phyloP scores from a whole-genome alignment of 371 early-diverging fungal species.

The Amoeboaphelidium protococcarum region DNA sequence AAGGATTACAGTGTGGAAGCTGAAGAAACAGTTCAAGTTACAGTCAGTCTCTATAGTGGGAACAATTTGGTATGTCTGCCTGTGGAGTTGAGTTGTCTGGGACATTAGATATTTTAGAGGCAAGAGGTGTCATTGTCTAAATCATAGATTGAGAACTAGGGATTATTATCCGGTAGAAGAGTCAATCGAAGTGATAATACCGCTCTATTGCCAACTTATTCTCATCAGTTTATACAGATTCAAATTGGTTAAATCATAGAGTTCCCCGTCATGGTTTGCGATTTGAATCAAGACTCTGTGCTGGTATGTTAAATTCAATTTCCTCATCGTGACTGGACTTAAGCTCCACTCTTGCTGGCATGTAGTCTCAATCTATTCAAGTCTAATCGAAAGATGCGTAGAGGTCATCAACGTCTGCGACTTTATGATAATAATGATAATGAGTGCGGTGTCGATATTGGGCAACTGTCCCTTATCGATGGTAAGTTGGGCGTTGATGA shows the following conservation, averaged over 20 bases:
- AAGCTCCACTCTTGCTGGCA: neutral
- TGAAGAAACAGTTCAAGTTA: no score
- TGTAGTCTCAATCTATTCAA: neutral
- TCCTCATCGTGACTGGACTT: neutral
- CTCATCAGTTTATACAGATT: slow-evolving; percentile 7
- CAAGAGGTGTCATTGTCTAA: no score
- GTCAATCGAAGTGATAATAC: slow-evolving; percentile 29
- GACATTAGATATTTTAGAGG: no score
- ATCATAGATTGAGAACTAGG: no score
- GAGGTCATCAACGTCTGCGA: neutral
- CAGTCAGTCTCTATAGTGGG: no score
- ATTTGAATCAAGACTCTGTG: no score
- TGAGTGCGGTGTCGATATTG: neutral
- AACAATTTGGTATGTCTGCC: no score
- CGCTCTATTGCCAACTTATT: slow-evolving; percentile 27
- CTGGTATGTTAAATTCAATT: slow-evolving; percentile 51
- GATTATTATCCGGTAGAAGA: slow-evolving; percentile 35
- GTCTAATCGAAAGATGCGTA: neutral
- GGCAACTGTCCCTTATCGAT: neutral
- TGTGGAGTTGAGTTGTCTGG: no score
- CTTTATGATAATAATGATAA: neutral
- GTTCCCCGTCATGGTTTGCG: no score
- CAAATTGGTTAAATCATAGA: slow-evolving; percentile 58
- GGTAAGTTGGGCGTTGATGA: neutral
- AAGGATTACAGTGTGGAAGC: no score